Percentiles rank a stretch among this genome's conserved stretches.
These are phyloP conservation scores for Cladosporium sp. DNA, from an alignment of 2,329 filamentous ascomycete genomes.

Conservation along the genomic window DNA sequence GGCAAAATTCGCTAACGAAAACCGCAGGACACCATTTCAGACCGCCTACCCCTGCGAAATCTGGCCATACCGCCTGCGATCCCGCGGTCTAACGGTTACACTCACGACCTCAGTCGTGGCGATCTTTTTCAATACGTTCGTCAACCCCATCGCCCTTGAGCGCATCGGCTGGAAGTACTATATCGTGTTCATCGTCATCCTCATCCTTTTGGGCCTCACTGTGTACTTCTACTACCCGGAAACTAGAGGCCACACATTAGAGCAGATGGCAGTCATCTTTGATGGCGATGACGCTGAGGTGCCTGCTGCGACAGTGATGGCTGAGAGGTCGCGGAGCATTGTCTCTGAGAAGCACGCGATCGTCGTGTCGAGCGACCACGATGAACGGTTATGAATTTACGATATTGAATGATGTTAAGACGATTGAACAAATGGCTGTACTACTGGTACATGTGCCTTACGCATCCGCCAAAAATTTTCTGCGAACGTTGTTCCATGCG, in stretches of 20 bases:
- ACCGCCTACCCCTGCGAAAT: constrained; percentile 12
- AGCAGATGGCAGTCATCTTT: constrained; percentile 37
- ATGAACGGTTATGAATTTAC: constrained; percentile 5
- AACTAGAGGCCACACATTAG: constrained; percentile 29
- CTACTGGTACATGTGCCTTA: no score
- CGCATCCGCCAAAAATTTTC: no score
- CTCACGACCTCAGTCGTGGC: constrained; percentile 4
- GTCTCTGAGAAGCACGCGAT: constrained; percentile 8
- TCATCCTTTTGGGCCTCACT: constrained; percentile 19
- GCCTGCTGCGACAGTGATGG: constrained; percentile 12
- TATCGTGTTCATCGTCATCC: constrained; percentile 27
- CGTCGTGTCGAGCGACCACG: constrained; percentile 8
- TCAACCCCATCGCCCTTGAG: constrained; percentile 21
- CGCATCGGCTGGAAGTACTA: constrained; percentile 28
- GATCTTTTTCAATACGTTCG: constrained; percentile 12
- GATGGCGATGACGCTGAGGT: constrained; percentile 13
- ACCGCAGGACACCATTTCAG: constrained; percentile 7
- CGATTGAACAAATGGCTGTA: not conserved
- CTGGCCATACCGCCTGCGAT: constrained; percentile 10
- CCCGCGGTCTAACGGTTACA: constrained; percentile 10
- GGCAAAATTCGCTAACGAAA: not conserved
- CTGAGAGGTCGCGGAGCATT: constrained; percentile 13
- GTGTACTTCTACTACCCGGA: constrained; percentile 28
- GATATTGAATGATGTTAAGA: not conserved
- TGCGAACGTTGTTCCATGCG: no score